Evolutionary conservation across 805 yeast genomes (phyloP), one percentile per base, ranked within the genome.

Genomic region (Wickerhamiella dianesei): DNA sequence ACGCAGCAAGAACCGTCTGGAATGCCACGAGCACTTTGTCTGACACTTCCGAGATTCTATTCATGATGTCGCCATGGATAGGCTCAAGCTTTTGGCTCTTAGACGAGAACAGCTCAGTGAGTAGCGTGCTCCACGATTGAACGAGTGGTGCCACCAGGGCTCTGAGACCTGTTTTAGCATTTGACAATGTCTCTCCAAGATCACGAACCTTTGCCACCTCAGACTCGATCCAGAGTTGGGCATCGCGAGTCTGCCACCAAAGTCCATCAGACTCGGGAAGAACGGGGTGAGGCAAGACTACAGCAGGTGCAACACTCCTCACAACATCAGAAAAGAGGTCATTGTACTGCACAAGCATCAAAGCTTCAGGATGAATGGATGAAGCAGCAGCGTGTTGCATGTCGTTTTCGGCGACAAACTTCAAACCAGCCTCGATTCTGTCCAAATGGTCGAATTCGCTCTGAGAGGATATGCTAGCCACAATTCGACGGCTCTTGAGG

Each of bases 401-500:
- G 21, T 16, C 43, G 14, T 46, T 43, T 39, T 75, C 43, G 66
- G 64, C 6, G 13, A 46, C 17, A 2, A 35, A 39, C 9, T 19
- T 44, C 20, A 18, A 14, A 14, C 13, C 20, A 6, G 5, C 9
- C 40, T 37, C 20, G 12, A 37, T 6, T 9, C 9, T 17, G 6
- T 37, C 14, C 20, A 37, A 17, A 37, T 6, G 6, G 12, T 6
- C 6, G 12, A 25, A 25, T 12, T 25, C 32, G 6, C 32, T 12
- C 6, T 25, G 9, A 6, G 32, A 25, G 9, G 32, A 25, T 12
- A 25, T 25, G 9, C 6, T 37, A 6, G 48, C 46, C 2, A 44
- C 52, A 8, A 35, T n/a, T n/a, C 42, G 44, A 18, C 67, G 45
- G 32, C 57, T 50, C 4, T 43, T 62, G 16, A 82, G 66, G 51